Evolutionary conservation across 2,329 filamentous ascomycete species (phyloP), one percentile per base, ranked within the genome.

Genomic region (Colletotrichum shisoi): DNA sequence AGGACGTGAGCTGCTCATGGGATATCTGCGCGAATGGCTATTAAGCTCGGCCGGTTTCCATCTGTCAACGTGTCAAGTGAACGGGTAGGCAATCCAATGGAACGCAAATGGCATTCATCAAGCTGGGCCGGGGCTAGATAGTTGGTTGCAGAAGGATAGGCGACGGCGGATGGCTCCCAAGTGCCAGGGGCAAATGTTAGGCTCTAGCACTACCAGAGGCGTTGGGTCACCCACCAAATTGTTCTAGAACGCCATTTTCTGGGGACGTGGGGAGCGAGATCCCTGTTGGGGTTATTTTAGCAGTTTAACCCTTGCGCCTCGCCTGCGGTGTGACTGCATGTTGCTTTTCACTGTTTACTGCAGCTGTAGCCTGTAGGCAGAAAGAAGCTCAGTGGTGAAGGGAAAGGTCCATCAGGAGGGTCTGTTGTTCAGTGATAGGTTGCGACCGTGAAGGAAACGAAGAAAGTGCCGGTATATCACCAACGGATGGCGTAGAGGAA

Each of bases 201-300:
- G 27, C 6, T 31, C 7, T 31, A 31, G 27, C 56, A 65, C 56
- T 27, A 66, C 62, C 48, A 60, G 37, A 39, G 37, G 34, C 59
- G 27, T 31, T 31, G 46, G 58, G 31, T 54, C 51, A 34, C 31
- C 49, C 45, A 64, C 49, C 66, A 57, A 67, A 45, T 68, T 62
- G 62, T 68, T 68, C 66, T 68, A 68, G 66, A 68, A 68, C 56
- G 34, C 66, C 62, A 40, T 68, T 65, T 61, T 66, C 66, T 62
- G 56, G 66, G 56, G 62, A 66, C 62, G 66, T 68, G 66, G 66
- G 66, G 27, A 62, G 66, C 66, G 45, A 37, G 37, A 68, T 52
- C 62, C 62, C 52, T 68, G 62, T 57, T 61, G 62, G 66, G 51
- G 46, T 61, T 62, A 61, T 62, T 68, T 57, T 68, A 56, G 66